Conservation (phyloP, 768 basidiomycete genomes). For the Suillus placidus region DNA sequence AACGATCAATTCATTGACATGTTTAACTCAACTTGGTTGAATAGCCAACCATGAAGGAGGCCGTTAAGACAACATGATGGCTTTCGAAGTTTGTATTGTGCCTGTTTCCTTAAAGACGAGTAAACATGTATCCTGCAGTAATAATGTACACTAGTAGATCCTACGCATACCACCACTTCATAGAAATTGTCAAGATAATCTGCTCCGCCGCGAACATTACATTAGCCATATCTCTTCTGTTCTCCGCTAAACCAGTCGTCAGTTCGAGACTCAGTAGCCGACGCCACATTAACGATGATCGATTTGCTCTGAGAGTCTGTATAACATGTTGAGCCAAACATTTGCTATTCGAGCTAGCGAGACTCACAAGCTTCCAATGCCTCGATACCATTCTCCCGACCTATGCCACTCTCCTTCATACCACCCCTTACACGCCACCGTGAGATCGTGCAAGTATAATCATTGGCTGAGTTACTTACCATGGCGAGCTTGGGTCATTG, state of each 20-base stretch:
- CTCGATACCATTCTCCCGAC: slow-evolving; percentile 84
- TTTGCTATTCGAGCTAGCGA: neutral
- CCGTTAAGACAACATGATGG: slow-evolving; percentile 53
- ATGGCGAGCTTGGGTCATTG: slow-evolving; percentile 88
- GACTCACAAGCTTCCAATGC: slow-evolving; percentile 75
- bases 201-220: neutral
- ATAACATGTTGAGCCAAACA: slow-evolving; percentile 2
- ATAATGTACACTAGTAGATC: slow-evolving; percentile 22
- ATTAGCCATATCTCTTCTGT: slow-evolving; percentile 68
- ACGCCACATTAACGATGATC: slow-evolving; percentile 72
- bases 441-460: neutral
- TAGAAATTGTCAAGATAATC: slow-evolving; percentile 1
- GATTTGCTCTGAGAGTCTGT: slow-evolving; percentile 87
- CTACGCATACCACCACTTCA: slow-evolving; percentile 10
- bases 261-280: slow-evolving; percentile 54
- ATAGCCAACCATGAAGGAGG: slow-evolving; percentile 54
- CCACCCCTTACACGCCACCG: slow-evolving; percentile 62
- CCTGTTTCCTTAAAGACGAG: neutral
- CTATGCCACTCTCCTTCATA: slow-evolving; percentile 89
- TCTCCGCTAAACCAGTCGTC: slow-evolving; percentile 77
- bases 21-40: slow-evolving; percentile 10
- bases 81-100: slow-evolving; percentile 6
- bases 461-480: slow-evolving; percentile 44
- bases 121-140: slow-evolving; percentile 9
- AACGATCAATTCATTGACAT: neutral